Evolutionary conservation across 331 rosid species (phyloP).

Genomic region (Rhamnella rubrinervis): DNA sequence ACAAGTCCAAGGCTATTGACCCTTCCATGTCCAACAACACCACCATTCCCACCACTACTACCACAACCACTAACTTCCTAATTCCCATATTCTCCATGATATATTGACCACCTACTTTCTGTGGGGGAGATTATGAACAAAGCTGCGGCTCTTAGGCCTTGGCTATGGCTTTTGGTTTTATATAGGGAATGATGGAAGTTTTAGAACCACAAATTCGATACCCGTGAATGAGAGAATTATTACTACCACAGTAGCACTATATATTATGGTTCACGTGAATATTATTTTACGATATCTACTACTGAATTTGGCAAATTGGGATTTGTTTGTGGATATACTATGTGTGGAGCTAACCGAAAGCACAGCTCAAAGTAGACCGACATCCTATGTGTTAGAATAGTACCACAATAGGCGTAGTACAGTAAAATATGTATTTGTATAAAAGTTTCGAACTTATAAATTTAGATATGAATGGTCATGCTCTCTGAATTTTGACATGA

Average conservation of each 20-base stretch:
- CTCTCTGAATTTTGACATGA: no score
- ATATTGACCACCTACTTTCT: not conserved
- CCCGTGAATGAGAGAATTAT: conserved; percentile 31
- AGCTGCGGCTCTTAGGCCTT: not conserved
- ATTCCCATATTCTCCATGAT: not conserved
- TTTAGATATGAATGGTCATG: no score
- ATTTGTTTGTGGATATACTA: not conserved
- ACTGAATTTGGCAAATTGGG: no score
- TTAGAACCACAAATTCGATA: conserved; percentile 17
- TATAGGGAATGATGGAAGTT: conserved; percentile 8
- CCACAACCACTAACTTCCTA: conserved; percentile 12
- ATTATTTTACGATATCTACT: not conserved
- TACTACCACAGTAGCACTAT: conserved; percentile 1
- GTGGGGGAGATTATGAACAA: not conserved
- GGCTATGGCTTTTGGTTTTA: not conserved
- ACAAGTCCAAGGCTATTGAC: conserved; percentile 30
- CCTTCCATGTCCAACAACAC: not conserved
- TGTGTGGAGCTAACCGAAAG: not conserved
- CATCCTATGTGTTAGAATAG: no score
- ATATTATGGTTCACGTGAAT: conserved; percentile 31
- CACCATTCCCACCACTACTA: conserved; percentile 13
- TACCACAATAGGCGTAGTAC: no score
- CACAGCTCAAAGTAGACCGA: not conserved
- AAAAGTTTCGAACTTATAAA: no score
- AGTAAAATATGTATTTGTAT: no score